phyloP scores from a whole-genome alignment of 2,329 filamentous ascomycete species.

The Sporothrix humicola region DNA sequence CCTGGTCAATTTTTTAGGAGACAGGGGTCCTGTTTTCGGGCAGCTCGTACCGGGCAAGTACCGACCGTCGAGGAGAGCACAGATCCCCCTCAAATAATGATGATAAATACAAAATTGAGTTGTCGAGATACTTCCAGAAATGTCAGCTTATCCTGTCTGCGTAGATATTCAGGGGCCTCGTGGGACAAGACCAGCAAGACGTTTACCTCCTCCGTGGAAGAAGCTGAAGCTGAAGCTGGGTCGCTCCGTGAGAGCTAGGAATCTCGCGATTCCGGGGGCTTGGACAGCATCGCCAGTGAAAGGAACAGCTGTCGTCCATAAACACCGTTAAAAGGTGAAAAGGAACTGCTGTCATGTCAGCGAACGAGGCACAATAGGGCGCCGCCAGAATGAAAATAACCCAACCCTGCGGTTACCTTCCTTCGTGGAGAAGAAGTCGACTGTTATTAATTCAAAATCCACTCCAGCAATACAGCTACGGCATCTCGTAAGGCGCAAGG shows the following conservation, averaged over 20 bases:
- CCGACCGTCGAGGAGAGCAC: not conserved
- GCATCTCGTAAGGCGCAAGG: not conserved
- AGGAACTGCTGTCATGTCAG: not conserved
- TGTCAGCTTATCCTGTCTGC: conserved; percentile 2
- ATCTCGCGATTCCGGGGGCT: not conserved
- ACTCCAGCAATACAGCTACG: not conserved
- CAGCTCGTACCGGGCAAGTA: not conserved
- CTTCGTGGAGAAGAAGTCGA: too few species aligned
- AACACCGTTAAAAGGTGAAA: too few species aligned
- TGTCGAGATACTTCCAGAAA: not conserved
- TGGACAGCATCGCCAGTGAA: not conserved
- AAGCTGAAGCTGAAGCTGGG: too few species aligned
- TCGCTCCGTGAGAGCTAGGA: too few species aligned
- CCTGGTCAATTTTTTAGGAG: not conserved
- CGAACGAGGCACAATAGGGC: not conserved
- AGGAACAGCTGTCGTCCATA: too few species aligned
- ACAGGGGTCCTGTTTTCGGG: conserved; percentile 2
- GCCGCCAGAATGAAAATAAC: too few species aligned
- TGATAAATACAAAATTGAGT: too few species aligned
- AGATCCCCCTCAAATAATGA: too few species aligned
- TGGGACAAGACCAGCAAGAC: not conserved
- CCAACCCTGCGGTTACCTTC: too few species aligned
- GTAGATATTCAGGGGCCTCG: not conserved
- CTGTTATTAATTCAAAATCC: not conserved
- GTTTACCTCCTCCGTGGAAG: not conserved